Evolutionary conservation across 108 stramenopile species (phyloP).

Genomic region (Mayamaea pseudoterrestris): DNA sequence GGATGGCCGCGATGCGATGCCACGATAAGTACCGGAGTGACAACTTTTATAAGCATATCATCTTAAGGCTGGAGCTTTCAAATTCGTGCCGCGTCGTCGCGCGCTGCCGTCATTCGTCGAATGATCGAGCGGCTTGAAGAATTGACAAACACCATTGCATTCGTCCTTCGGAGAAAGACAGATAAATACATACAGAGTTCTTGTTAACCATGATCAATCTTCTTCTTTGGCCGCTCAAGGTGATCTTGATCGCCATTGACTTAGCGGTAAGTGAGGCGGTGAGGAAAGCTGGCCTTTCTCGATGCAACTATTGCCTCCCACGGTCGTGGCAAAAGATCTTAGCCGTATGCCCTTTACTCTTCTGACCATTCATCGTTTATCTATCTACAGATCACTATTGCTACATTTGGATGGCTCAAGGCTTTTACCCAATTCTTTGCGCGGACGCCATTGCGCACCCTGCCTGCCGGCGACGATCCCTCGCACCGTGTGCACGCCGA

Average conservation of each 20-base stretch:
- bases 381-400: slow-evolving; percentile 38
- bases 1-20: too few species aligned
- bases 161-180: too few species aligned
- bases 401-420: slow-evolving; percentile 73
- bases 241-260: slow-evolving; percentile 65
- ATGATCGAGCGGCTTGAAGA: too few species aligned
- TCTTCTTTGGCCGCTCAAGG: slow-evolving; percentile 55
- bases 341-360: not conserved
- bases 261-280: slow-evolving; percentile 40
- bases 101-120: too few species aligned
- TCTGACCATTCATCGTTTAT: not conserved
- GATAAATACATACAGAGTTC: too few species aligned
- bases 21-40: too few species aligned
- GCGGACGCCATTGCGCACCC: slow-evolving; percentile 39
- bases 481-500: slow-evolving; percentile 52
- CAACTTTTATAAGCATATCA: too few species aligned
- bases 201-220: slow-evolving; percentile 31
- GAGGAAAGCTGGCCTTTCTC: not conserved
- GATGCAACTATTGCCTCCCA: not conserved
- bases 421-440: slow-evolving; percentile 43
- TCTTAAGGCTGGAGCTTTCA: too few species aligned
- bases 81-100: too few species aligned
- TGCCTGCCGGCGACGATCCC: slow-evolving; percentile 52
- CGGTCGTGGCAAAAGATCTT: not conserved
- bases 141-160: too few species aligned